phyloP scores from a whole-genome alignment of 139 green algal species.

The Chlamydomonas asymmetrica region DNA sequence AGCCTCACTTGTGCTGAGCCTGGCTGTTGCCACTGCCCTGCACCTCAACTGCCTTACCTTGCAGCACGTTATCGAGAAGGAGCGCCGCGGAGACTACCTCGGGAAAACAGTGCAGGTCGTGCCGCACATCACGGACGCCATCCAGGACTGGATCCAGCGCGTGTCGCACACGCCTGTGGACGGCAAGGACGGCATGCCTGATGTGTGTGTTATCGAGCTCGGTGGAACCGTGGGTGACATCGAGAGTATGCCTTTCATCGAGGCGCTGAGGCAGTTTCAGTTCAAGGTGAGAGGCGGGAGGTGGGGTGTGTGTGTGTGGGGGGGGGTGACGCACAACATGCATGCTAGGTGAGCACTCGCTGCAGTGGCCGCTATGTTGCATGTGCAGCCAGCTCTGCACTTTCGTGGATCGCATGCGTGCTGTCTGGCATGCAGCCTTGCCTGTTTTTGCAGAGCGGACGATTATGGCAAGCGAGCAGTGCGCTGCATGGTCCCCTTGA shows the following conservation, averaged over 20 bases:
- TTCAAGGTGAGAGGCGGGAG: too few relatives aligned
- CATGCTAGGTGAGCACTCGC: too few relatives aligned
- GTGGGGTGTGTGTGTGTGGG: too few relatives aligned
- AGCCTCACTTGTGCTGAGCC: not conserved
- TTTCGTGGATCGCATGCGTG: too few relatives aligned
- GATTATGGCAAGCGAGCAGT: too few relatives aligned
- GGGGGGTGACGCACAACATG: too few relatives aligned
- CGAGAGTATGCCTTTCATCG: slow-evolving; percentile 97
- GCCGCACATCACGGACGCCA: slow-evolving; percentile 97
- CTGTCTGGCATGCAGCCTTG: too few relatives aligned
- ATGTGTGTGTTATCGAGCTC: slow-evolving; percentile 99
- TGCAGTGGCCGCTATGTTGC: too few relatives aligned
- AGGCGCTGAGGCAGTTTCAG: slow-evolving; percentile 83
- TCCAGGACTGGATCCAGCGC: slow-evolving; percentile 98
- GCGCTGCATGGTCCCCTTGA: too few relatives aligned
- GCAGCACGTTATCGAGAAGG: slow-evolving; percentile 90
- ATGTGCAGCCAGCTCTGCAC: too few relatives aligned
- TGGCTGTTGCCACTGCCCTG: not conserved
- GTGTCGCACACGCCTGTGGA: slow-evolving; percentile 92
- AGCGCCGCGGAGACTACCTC: slow-evolving; percentile 95
- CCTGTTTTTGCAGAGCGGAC: too few relatives aligned
- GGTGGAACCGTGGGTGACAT: slow-evolving; percentile 99
- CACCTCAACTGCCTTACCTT: not conserved
- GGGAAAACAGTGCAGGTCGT: slow-evolving; percentile 99
- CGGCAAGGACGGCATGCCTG: slow-evolving; percentile 69